Percentiles rank a stretch among this genome's conserved stretches.
Evolutionary conservation across 2,329 filamentous ascomycete genomes (phyloP).

Genomic region (Sclerotiophoma versabilis): DNA sequence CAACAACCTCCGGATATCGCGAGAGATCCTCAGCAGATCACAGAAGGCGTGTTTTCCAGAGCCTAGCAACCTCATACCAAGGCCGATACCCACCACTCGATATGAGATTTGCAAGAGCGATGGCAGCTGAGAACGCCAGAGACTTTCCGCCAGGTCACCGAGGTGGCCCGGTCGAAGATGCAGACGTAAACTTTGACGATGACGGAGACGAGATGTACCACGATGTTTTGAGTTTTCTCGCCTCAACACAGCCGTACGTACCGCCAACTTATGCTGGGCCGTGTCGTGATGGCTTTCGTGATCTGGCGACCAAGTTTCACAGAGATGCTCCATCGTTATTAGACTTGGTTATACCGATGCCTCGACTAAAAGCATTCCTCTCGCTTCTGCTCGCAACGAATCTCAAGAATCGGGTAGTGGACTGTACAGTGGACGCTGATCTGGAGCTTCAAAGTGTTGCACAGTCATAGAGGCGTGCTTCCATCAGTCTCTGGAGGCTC

Average conservation of each 20-base stretch:
- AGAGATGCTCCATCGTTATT: not conserved
- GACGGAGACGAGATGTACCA: constrained; percentile 5
- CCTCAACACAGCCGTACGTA: not conserved
- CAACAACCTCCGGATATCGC: not conserved
- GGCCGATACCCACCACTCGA: not conserved
- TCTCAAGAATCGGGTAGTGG: not conserved
- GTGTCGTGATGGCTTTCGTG: not conserved
- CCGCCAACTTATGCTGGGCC: not conserved
- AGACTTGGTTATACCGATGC: not conserved
- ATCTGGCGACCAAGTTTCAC: not conserved
- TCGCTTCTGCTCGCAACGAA: not conserved
- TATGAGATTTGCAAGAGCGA: not conserved
- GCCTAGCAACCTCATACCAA: not conserved
- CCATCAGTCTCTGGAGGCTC: not conserved
- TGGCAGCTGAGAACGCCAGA: not conserved
- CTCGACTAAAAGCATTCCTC: not conserved
- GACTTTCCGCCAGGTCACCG: not conserved
- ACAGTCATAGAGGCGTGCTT: not conserved
- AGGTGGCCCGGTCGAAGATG: not conserved
- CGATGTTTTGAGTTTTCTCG: constrained; percentile 1
- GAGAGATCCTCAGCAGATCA: not conserved
- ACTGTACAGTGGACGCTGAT: not conserved
- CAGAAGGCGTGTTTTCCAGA: not conserved
- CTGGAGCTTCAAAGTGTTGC: not conserved
- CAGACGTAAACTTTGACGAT: not conserved